Evolutionary conservation across 345 rosid species (phyloP), one percentile per base, ranked within the genome.

Genomic region (Arabis alpina): DNA sequence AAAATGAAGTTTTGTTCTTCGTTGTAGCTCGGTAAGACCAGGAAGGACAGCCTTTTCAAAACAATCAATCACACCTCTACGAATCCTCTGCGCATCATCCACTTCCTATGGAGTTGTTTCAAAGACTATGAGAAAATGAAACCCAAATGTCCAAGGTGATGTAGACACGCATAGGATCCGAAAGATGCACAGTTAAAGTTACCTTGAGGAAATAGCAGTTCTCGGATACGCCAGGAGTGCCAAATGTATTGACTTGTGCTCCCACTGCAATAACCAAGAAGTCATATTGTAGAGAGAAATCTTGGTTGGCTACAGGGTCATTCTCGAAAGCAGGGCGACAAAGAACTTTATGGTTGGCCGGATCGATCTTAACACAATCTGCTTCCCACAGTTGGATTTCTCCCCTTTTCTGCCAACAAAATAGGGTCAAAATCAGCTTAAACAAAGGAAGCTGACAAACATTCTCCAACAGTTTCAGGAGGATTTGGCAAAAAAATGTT

Each of bases 11-110:
- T 81, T 86, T 23, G 54, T 84, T 75, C 83, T 82, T 62, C 86
- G 77, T 76, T 92, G 89, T 64, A 87, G 97, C 79, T 90, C 97
- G 30, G 82, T 92, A 52, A 88, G 83, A 53, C 85, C 82, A 23
- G 99, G 99, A 64, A 95, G 93, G 40, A 83, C 74, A 9, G 99
- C 88, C 80, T 80, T 92, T 74, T 95, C 99, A 67, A 95, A 95
- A 68, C 99, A 84, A 72, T 95, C 92, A 45, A 87, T 88, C 45
- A 95, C 96, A 32, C 80, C 85, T 54, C 86, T 75, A 16, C 97
- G 97, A 36, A 95, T 85, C 79, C 79, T 86, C 80, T 89, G 98
- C 28, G 99, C 99, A 75, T 94, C 99, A 75, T 92, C 99, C 55
- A 95, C 80, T 77, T 95, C 98, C 98, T 93, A 3, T 5, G 3